Evolutionary conservation across 169 alveolate species (phyloP).

Genomic region (Plasmodium fragile): DNA sequence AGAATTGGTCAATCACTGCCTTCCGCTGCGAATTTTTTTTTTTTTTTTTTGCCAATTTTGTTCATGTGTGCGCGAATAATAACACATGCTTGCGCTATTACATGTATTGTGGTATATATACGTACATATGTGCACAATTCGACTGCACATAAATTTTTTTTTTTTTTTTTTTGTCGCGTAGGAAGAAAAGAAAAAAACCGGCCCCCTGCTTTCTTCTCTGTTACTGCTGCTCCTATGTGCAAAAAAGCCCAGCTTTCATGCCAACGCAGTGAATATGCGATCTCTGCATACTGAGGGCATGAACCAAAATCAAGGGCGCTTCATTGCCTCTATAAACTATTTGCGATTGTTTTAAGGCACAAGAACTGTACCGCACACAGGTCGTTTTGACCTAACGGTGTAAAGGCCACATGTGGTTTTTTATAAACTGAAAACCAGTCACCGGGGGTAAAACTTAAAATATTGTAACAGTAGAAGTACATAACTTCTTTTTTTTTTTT

Average conservation of each 20-base stretch:
- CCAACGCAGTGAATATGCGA: not conserved
- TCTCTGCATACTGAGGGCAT: not conserved
- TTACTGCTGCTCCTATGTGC: not conserved
- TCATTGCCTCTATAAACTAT: not conserved
- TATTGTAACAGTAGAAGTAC: not conserved
- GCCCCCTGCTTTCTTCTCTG: not conserved
- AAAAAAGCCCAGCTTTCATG: not conserved
- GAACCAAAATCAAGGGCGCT: not conserved
- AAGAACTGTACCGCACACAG: not conserved
- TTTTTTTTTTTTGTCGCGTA: not conserved
- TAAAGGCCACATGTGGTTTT: not conserved
- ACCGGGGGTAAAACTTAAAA: not conserved
- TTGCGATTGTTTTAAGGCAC: not conserved
- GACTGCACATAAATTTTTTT: not conserved
- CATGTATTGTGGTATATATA: not conserved
- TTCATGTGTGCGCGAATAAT: not conserved
- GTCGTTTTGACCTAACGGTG: not conserved
- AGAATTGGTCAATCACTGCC: not conserved
- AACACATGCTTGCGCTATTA: not conserved
- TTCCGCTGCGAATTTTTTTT: not conserved
- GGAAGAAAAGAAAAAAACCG: not conserved
- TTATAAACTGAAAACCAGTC: not conserved
- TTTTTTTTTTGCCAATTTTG: not conserved
- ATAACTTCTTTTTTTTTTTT: too few species aligned
- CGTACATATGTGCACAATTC: not conserved